Evolutionary conservation across 768 basidiomycete species (phyloP).

Genomic region (Agaricus sinodeliciosus): DNA sequence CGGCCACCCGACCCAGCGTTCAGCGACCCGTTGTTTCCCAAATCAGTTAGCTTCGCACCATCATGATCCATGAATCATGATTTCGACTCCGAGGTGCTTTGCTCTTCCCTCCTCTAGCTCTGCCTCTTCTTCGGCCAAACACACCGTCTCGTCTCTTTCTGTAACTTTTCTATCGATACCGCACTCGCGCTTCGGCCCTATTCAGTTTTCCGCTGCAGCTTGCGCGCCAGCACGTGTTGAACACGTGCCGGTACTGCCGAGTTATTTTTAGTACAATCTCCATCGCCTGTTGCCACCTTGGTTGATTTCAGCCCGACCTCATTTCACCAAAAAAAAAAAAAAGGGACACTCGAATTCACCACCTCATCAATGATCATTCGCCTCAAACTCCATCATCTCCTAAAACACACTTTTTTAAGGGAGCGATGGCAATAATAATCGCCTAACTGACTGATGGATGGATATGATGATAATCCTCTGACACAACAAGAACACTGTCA

Average conservation of each 20-base stretch:
- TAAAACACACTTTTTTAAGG: too few species aligned
- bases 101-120: neutral
- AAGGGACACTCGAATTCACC: neutral
- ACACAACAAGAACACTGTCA: neutral
- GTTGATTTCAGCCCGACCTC: slow-evolving; percentile 10
- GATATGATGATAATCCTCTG: slow-evolving; percentile 6
- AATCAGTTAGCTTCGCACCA: slow-evolving; percentile 4
- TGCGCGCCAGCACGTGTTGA: slow-evolving; percentile 12
- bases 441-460: neutral
- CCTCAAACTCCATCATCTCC: neutral
- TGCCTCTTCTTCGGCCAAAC: neutral
- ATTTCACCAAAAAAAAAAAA: neutral
- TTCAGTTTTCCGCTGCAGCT: neutral
- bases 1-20: neutral
- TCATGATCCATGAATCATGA: slow-evolving; percentile 12
- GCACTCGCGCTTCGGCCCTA: neutral
- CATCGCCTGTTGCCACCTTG: slow-evolving; percentile 12
- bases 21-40: slow-evolving; percentile 5
- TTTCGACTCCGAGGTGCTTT: slow-evolving; percentile 22
- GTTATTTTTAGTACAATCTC: slow-evolving; percentile 12
- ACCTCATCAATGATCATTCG: slow-evolving; percentile 4
- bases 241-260: slow-evolving; percentile 14
- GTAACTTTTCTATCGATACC: neutral
- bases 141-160: too few species aligned
- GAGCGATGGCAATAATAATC: too few species aligned